Evolutionary conservation across 1,284 basidiomycete species (phyloP), one percentile per base, ranked within the genome.

Genomic region (Clitocybe nebularis): DNA sequence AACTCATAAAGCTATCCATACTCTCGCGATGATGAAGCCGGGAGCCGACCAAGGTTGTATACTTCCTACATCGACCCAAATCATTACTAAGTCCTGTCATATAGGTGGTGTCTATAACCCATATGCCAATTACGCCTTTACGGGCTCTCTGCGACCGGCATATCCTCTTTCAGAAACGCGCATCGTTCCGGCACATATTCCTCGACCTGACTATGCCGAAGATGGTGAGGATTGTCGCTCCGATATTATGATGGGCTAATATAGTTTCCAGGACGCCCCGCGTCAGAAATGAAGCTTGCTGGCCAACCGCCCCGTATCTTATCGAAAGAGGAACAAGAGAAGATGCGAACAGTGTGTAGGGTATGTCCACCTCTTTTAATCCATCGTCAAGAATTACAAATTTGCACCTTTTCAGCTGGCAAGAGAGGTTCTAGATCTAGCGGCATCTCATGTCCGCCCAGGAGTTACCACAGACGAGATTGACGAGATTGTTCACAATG

Each of bases 391-490:
- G 11, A 22, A 20, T 11, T 1, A 1, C n/a, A 22, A 34, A 46
- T 32, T 39, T 39, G 41, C 23, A 44, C 43, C 2, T 21, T 10
- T 36, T 32, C 54, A 98, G 93, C 74, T 97, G 49, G 81, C 79
- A 7, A 75, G 96, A 48, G 92, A 99, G 70, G 85, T 99, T 7
- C 77, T 99, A 14, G 93, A 98, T 63, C 75, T 91, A 46, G 85
- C 89, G 11, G 95, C 93, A 0, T 79, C 92, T 0, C 77, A 84
- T 56, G 71, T 98, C 51, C 77, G 79, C 41, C 91, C 93, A 8
- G 96, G 96, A 28, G 79, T 97, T 41, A 97, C 95, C 1, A 98
- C 96, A 1, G 93, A 99, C 60, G 90, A 93, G 61, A 76, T 97
- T 41, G 96, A 99, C 66, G 84, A 83, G 52, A 84, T 98, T 53